Evolutionary conservation across 129 eudicot species (phyloP), one percentile per base, ranked within the genome.

Genomic region (Flaveria sonorensis): DNA sequence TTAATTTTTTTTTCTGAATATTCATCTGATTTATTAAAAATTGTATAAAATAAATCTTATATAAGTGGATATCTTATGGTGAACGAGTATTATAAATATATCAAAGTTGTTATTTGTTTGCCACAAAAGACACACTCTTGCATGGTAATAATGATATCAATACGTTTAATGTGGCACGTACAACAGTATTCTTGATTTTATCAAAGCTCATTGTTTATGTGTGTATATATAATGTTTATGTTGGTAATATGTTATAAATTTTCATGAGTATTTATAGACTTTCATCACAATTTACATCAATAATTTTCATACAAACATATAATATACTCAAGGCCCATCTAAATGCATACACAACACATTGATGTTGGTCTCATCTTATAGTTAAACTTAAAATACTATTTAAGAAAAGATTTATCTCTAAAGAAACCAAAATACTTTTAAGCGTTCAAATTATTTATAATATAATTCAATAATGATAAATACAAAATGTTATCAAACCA

Each of bases 81-180:
- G 28, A n/a, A n/a, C 23, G 20, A 15, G 23, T 52, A 51, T 12
- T 11, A 5, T 1, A 20, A 68, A 68, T 28, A 7, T 43, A 46
- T 20, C 59, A 46, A 21, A 48, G 19, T 8, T 15, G 13, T 1
- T 21, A 2, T 48, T 71, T 72, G 6, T 52, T 72, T 4, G 16
- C 43, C 10, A 15, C 43, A 74, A 46, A 47, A 57, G 43, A 59
- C 32, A 9, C 57, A 24, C 16, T 19, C 39, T 52, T 51, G 40
- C 48, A 51, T 51, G 72, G 72, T 68, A 68, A 68, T 68, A 68
- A 71, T 26, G 63, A 71, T 48, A 48, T 36, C 47, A 51, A 51
- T 28, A 46, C 24, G 57, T 71, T 53, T 71, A 50, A 13, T 69
- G 57, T 69, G 55, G 42, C 32, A 46, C 10, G 50, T 45, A 45